A percentile compares a stretch with the other conserved stretches of the same genome.
Evolutionary conservation across 2,329 filamentous ascomycete species (phyloP).

Genomic region (Phialocephala subalpina): DNA sequence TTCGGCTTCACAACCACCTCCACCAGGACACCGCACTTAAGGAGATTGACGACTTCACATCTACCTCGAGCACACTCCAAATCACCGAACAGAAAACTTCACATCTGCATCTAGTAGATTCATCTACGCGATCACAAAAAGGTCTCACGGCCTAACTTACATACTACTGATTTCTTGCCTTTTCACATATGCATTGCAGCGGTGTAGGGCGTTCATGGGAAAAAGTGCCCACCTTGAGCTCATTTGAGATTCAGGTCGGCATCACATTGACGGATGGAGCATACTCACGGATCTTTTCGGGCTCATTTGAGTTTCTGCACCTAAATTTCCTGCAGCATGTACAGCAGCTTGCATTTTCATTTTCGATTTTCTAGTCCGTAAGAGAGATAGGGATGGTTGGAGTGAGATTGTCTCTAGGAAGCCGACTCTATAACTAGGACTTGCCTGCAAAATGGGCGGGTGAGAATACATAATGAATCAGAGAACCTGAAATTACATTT

Average conservation of each 20-base stretch:
- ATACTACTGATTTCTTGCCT: conserved; percentile 8
- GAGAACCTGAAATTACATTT: background rate
- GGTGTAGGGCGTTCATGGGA: conserved; percentile 16
- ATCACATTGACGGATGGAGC: conserved; percentile 4
- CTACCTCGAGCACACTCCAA: background rate
- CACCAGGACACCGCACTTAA: conserved; percentile 37
- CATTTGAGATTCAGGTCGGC: background rate
- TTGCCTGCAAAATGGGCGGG: background rate
- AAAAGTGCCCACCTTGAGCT: background rate
- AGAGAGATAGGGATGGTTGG: background rate
- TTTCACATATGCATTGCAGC: conserved; percentile 22
- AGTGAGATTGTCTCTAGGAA: background rate
- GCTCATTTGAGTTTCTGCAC: background rate
- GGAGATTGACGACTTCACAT: background rate
- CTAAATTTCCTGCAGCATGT: conserved; percentile 2
- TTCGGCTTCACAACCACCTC: conserved; percentile 38
- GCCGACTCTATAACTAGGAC: background rate
- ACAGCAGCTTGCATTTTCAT: conserved; percentile 4
- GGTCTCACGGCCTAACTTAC: background rate
- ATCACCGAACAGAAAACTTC: background rate
- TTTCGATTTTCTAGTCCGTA: background rate
- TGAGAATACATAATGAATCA: background rate
- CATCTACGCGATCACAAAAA: background rate
- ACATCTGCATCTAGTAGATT: background rate
- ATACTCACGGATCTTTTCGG: background rate